A percentile compares a stretch with the other conserved stretches of the same genome.
Conservation (phyloP, 768 basidiomycete genomes). For the Fomitopsis serialis region DNA sequence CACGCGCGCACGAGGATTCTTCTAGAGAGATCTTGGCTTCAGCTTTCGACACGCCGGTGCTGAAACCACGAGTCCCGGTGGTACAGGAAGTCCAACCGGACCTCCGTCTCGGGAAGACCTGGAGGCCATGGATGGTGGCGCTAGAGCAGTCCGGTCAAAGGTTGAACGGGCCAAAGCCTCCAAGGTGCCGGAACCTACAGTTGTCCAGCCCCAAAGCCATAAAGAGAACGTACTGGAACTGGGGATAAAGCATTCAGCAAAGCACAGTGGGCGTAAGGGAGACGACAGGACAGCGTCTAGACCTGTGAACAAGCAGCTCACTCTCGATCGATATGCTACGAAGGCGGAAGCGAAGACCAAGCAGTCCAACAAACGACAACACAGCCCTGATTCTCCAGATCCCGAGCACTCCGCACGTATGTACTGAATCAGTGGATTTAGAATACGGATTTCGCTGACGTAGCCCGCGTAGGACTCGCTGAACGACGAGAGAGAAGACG, state of each 20-base stretch:
- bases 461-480: conserved; percentile 41
- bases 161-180: not conserved
- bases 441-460: not conserved
- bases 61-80: conserved; percentile 39
- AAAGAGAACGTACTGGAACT: not conserved
- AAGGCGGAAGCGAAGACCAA: not conserved
- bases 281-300: not conserved
- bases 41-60: conserved; percentile 51
- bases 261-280: not conserved
- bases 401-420: conserved; percentile 32
- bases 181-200: not conserved
- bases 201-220: not conserved
- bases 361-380: conserved; percentile 6
- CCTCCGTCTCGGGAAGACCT: not conserved
- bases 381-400: conserved; percentile 20
- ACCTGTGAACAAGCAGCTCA: conserved; percentile 3
- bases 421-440: conserved; percentile 5
- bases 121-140: not conserved
- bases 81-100: not conserved
- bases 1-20: no score
- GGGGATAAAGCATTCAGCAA: not conserved
- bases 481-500: conserved; percentile 64
- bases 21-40: conserved; percentile 14
- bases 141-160: not conserved
- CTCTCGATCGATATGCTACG: not conserved